Percentiles rank a stretch among this genome's conserved stretches.
These are phyloP conservation scores for Emmonsiellopsis sp. DNA, from an alignment of 2,329 filamentous ascomycete species.

Conservation along the genomic window DNA sequence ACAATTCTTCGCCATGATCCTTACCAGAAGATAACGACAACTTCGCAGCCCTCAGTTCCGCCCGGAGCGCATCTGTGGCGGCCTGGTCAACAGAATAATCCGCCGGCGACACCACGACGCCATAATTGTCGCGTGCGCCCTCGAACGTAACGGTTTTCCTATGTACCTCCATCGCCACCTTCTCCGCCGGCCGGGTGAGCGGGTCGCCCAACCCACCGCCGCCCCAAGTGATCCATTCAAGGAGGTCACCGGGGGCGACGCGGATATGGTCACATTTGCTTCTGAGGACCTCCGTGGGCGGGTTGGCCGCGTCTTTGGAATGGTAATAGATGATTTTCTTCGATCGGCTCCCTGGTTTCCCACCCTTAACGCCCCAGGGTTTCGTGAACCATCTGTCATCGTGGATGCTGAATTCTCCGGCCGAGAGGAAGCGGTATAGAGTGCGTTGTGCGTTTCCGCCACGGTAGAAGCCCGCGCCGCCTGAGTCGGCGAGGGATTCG, in stretches of 20 bases:
- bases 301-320: constrained; percentile 23
- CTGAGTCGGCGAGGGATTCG: constrained; percentile 39
- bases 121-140: constrained; percentile 36
- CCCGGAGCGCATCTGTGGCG: constrained; percentile 28
- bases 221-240: constrained; percentile 44
- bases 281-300: constrained; percentile 27
- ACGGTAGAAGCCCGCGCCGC: constrained; percentile 38
- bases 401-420: constrained; percentile 39
- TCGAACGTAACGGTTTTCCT: constrained; percentile 35
- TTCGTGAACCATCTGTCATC: constrained; percentile 43
- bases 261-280: constrained; percentile 42
- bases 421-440: constrained; percentile 36
- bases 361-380: constrained; percentile 41
- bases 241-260: constrained; percentile 37
- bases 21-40: not conserved
- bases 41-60: constrained; percentile 20
- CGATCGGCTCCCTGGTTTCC: constrained; percentile 35
- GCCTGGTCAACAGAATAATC: constrained; percentile 24
- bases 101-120: constrained; percentile 32
- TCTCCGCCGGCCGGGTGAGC: constrained; percentile 32
- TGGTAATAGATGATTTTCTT: constrained; percentile 36
- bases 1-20: constrained; percentile 18
- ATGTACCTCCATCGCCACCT: constrained; percentile 39
- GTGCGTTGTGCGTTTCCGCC: constrained; percentile 43
- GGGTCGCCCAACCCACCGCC: constrained; percentile 41